Base-by-base conservation (phyloP, 306 rosid species). In the Psophocarpus tetragonolobus region DNA sequence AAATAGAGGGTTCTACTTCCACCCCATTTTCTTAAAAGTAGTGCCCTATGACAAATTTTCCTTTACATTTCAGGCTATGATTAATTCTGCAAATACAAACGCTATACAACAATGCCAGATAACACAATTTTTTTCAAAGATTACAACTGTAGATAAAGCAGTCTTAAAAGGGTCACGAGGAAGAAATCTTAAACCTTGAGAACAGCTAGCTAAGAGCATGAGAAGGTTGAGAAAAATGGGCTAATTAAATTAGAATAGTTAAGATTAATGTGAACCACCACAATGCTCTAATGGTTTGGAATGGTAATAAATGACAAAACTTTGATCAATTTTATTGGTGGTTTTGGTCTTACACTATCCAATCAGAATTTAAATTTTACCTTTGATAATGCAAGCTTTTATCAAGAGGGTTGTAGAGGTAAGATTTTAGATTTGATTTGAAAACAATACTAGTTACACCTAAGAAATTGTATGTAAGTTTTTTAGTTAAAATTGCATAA, bases 241-340 rank as follows among this genome's bases (percentile, higher is more conserved):
- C 84, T 83, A 81, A 80, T 86, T 83, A 81, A 80, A 85, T 86
- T 84, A 84, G 84, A 70, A 71, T 44, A 76, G 72, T 60, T 30
- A 6, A 13, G 42, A 80, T 77, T 83, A 79, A 82, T 75, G 65
- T 17, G 76, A 70, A 39, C 14, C 17, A 62, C 10, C n/a, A 48
- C 20, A 75, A 29, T 63, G 68, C 72, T 53, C 71, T 54, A 39
- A 53, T 17, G 53, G 18, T 68, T 7, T 32, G 41, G 41, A 39
- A 27, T 30, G 41, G 15, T 20, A 23, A 8, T 53, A 24, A 21
- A 53, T 3, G 14, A 53, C 5, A 42, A 42, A 53, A 17, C 26
- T n/a, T 20, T n/a, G 0, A 1, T 6, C 21, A 53, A 18, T 20
- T 20, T 3, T 18, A 51, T 51, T 18, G 1, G 3, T 18, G 1